Evolutionary conservation across 2,329 filamentous ascomycete species (phyloP).

Genomic region (Scedosporium apiospermum): DNA sequence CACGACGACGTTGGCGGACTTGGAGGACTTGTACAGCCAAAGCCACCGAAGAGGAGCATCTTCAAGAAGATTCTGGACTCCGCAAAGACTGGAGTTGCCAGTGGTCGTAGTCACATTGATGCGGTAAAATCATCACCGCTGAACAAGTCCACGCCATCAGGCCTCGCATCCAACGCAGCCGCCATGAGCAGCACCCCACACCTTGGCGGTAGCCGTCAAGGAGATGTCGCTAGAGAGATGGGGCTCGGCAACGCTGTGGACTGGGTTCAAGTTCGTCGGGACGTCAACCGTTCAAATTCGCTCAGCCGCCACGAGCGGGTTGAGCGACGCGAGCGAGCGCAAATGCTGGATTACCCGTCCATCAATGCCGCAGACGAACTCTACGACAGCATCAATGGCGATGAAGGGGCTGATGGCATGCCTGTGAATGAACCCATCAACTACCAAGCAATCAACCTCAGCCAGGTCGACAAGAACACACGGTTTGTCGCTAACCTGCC

Average conservation of each 20-base stretch:
- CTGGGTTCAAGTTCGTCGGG: conserved; percentile 95
- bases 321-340: conserved; percentile 79
- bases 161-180: neutral
- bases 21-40: conserved; percentile 68
- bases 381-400: conserved; percentile 74
- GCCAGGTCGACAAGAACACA: conserved; percentile 89
- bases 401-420: conserved; percentile 78
- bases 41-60: conserved; percentile 77
- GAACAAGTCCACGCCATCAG: conserved; percentile 22
- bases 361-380: conserved; percentile 86
- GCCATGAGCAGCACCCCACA: conserved; percentile 5
- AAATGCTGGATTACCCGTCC: conserved; percentile 87
- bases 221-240: conserved; percentile 57
- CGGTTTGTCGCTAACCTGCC: conserved; percentile 81
- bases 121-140: conserved; percentile 33
- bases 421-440: conserved; percentile 76
- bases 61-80: conserved; percentile 94
- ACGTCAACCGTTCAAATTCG: conserved; percentile 92
- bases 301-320: conserved; percentile 78
- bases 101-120: conserved; percentile 70
- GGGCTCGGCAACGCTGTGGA: conserved; percentile 57
- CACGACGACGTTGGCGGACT: conserved; percentile 58
- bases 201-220: neutral
- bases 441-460: conserved; percentile 70
- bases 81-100: conserved; percentile 88